Conservation (phyloP, 2,329 filamentous ascomycete species). For the Dactylellina cionopaga region DNA sequence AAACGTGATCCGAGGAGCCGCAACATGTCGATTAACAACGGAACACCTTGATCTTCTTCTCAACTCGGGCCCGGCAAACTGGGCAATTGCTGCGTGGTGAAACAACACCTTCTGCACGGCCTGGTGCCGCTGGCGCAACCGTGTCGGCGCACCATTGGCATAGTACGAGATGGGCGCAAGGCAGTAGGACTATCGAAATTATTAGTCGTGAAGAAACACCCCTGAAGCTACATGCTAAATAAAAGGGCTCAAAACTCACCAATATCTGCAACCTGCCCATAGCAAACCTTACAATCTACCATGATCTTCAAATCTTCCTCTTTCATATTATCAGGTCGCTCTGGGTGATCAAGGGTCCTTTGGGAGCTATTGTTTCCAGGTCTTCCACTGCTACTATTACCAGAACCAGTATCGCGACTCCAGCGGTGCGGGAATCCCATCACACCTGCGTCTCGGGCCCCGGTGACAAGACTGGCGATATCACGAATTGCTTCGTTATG, state of each 20-base stretch:
- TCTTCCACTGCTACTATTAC: neutral
- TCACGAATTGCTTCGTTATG: slow-evolving; percentile 44
- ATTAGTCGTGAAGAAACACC: neutral
- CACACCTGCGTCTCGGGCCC: slow-evolving; percentile 21
- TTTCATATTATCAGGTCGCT: slow-evolving; percentile 52
- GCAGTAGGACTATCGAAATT: slow-evolving; percentile 27
- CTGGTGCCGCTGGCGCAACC: slow-evolving; percentile 34
- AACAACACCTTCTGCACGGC: slow-evolving; percentile 36
- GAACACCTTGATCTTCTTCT: slow-evolving; percentile 51
- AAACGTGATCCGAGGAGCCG: neutral
- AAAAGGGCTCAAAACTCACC: slow-evolving; percentile 18
- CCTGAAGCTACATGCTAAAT: too few relatives aligned
- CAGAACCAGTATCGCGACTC: slow-evolving; percentile 13
- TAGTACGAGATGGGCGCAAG: slow-evolving; percentile 45
- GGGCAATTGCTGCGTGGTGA: slow-evolving; percentile 48
- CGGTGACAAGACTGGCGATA: slow-evolving; percentile 32
- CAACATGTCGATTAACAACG: slow-evolving; percentile 8
- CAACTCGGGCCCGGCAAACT: slow-evolving; percentile 42
- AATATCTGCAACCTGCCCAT: slow-evolving; percentile 49
- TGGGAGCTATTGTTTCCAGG: slow-evolving; percentile 14
- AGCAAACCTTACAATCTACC: slow-evolving; percentile 51
- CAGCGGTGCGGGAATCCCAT: slow-evolving; percentile 42
- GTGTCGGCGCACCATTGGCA: slow-evolving; percentile 51
- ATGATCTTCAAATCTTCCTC: slow-evolving; percentile 53
- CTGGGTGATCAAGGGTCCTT: slow-evolving; percentile 43